Base-by-base conservation (phyloP, 2,329 filamentous ascomycete species). In the Escovopsis weberi region DNA sequence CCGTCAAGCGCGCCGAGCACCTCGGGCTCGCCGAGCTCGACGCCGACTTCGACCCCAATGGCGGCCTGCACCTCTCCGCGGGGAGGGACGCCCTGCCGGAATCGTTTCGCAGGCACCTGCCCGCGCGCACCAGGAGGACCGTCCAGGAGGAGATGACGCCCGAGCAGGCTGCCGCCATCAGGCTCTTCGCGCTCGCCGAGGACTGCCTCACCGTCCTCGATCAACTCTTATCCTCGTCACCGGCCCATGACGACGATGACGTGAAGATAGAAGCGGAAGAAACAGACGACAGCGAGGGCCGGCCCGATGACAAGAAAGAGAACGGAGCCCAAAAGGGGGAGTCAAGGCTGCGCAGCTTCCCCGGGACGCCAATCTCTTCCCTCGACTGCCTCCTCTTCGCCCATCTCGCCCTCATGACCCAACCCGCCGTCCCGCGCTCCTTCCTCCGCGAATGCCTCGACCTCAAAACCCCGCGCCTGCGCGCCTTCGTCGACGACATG, bases 361-460 rank as follows among this genome's bases (percentile, higher is more conserved):
- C 47, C 2, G 43, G 45, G 1, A 46, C 47, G 0, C 37, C 45
- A 12, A 37, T 57, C 4, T 59, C 60, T 0, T 60, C 51, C 19
- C 47, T 93, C 23, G 88, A 95, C 59, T 94, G 85, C 56, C 59
- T 95, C 38, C 80, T 78, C 0, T 75, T 85, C 53, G 91, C 80
- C 10, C 94, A 93, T 57, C 65, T 96, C 33, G 72, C 77, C 2
- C 63, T 95, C 40, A 82, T 91, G 66, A 66, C 82, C 19, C 62
- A 67, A 42, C 59, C 62, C 7, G 54, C 60, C 11, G 67, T 71
- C 4, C 69, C 69, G 3, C 61, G 62, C 37, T 52, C 58, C 10
- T 64, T 64, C 40, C 42, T 64, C 11, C 59, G 62, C 41, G 62
- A 68, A 41, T 69, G 66, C 54, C 54, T 72, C 2, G 43, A 49